Conservation (phyloP, 2,329 filamentous ascomycete genomes). For the Xylariaceae sp. region DNA sequence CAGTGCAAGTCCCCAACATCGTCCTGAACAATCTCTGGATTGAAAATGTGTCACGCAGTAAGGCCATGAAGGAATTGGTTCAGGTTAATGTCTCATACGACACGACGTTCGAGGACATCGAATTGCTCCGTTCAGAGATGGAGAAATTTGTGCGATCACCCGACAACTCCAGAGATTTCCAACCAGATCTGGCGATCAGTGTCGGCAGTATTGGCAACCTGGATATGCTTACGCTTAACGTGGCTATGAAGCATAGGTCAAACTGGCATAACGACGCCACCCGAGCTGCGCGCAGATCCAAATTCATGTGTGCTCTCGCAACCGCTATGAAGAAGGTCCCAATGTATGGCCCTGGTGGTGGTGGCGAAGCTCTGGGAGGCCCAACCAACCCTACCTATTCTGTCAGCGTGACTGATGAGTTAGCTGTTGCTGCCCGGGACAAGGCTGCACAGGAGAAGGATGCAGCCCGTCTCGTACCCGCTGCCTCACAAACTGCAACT, state of each 20-base stretch:
- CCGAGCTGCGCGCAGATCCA: conserved; percentile 76
- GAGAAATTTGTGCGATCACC: conserved; percentile 76
- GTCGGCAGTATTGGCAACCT: conserved; percentile 76
- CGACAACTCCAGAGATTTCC: conserved; percentile 89
- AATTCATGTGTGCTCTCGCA: conserved; percentile 94
- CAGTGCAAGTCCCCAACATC: conserved; percentile 84
- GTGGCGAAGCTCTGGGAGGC: conserved; percentile 56
- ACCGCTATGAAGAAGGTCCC: conserved; percentile 82
- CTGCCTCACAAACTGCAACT: conserved; percentile 10
- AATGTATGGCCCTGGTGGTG: conserved; percentile 77
- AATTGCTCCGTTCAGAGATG: conserved; percentile 80
- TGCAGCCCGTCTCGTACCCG: conserved; percentile 60
- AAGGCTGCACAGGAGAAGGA: conserved; percentile 59
- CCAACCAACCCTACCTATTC: conserved; percentile 77
- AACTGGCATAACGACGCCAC: conserved; percentile 87
- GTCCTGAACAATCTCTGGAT: conserved; percentile 90
- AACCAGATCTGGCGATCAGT: conserved; percentile 74
- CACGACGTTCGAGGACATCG: conserved; percentile 84
- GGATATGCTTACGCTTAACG: conserved; percentile 78
- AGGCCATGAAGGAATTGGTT: conserved; percentile 84
- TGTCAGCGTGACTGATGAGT: conserved; percentile 67
- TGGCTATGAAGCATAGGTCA: conserved; percentile 87
- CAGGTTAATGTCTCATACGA: conserved; percentile 79
- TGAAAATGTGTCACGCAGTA: conserved; percentile 87
- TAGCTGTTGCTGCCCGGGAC: conserved; percentile 61